phyloP scores from a whole-genome alignment of 768 basidiomycete genomes.

The Suillus fuscotomentosus region DNA sequence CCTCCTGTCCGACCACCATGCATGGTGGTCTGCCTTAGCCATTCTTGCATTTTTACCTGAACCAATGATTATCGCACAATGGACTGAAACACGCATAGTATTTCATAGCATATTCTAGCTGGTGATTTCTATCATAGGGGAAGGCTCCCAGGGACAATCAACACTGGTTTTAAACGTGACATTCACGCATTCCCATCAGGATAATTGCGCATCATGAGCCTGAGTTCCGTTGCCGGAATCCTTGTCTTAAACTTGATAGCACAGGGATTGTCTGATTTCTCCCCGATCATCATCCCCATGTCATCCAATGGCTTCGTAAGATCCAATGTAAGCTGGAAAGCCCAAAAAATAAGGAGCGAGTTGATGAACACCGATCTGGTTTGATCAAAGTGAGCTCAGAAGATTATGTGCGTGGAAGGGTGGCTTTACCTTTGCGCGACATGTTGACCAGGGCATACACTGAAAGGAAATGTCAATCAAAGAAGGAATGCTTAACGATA shows the following conservation, averaged over 20 bases:
- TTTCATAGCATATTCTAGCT: too few species aligned
- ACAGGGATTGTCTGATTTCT: not conserved
- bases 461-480: not conserved
- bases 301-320: not conserved
- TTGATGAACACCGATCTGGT: not conserved
- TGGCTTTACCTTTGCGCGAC: not conserved
- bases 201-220: not conserved
- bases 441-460: not conserved
- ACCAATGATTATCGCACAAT: too few species aligned
- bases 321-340: not conserved
- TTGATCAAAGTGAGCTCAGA: not conserved
- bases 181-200: not conserved
- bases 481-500: not conserved
- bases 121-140: too few species aligned
- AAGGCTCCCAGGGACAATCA: too few species aligned
- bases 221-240: not conserved
- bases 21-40: too few species aligned
- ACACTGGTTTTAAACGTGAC: not conserved
- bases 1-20: too few species aligned
- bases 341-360: not conserved
- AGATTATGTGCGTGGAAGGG: not conserved
- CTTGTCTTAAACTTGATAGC: not conserved
- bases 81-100: too few species aligned
- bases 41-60: too few species aligned
- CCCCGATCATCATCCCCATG: not conserved